Evolutionary conservation across 495 filamentous ascomycete species (phyloP).

Genomic region (Penicillium silybi): DNA sequence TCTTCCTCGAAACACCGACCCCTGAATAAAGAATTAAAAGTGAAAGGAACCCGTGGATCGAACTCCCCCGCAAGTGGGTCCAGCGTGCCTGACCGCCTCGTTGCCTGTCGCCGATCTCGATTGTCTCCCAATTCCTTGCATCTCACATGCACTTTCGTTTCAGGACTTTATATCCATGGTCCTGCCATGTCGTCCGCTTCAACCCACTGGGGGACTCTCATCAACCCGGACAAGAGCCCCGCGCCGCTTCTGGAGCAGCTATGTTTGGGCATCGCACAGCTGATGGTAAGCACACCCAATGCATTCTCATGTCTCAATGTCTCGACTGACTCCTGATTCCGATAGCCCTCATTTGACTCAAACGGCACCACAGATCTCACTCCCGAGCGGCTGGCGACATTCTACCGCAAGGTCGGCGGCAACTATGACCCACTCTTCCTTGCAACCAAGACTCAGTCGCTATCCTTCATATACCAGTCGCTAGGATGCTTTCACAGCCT

Average conservation of each 20-base stretch:
- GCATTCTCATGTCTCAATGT: background rate
- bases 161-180: background rate
- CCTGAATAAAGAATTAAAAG: background rate
- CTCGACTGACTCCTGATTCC: background rate
- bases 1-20: background rate
- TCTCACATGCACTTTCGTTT: background rate
- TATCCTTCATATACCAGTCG: constrained; percentile 89
- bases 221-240: constrained; percentile 73
- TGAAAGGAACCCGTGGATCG: background rate
- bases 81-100: constrained; percentile 38
- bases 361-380: constrained; percentile 62
- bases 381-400: constrained; percentile 77
- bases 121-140: constrained; percentile 6
- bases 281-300: constrained; percentile 65
- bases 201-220: constrained; percentile 76
- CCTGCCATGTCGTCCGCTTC: constrained; percentile 32
- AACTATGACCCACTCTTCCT: constrained; percentile 88
- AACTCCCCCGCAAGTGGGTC: constrained; percentile 33
- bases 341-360: constrained; percentile 57
- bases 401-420: constrained; percentile 85
- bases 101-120: constrained; percentile 17
- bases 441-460: constrained; percentile 62
- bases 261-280: constrained; percentile 69
- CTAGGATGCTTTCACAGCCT: constrained; percentile 83
- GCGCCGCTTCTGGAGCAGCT: constrained; percentile 73